Evolutionary conservation across 805 yeast species (phyloP).

Genomic region (Lipomyces lipofer): DNA sequence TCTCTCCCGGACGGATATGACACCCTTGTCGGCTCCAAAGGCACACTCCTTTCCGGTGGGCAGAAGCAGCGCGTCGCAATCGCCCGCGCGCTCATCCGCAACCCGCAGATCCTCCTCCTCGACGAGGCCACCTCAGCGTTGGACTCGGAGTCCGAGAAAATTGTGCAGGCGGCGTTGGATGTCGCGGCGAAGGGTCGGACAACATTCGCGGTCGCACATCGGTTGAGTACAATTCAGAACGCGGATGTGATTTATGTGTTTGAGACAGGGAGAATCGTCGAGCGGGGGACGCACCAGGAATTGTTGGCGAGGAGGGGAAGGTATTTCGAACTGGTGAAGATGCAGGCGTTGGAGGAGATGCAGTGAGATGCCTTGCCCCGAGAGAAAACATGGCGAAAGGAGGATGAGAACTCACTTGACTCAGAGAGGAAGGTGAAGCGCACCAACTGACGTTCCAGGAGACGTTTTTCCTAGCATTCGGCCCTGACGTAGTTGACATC

Average conservation of each 20-base stretch:
- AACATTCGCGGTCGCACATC: constrained; percentile 72
- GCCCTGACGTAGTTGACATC: too few relatives aligned
- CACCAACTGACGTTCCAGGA: too few relatives aligned
- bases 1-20: constrained; percentile 57
- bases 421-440: too few relatives aligned
- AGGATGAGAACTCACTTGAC: too few relatives aligned
- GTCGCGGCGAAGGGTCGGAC: constrained; percentile 64
- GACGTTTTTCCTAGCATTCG: too few relatives aligned
- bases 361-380: constrained; percentile 32
- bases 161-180: constrained; percentile 62
- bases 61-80: constrained; percentile 66
- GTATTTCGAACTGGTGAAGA: constrained; percentile 44
- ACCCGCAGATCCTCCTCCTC: constrained; percentile 56
- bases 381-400: too few relatives aligned
- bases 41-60: constrained; percentile 60
- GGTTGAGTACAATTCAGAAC: constrained; percentile 59
- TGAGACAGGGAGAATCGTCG: constrained; percentile 55
- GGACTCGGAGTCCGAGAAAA: constrained; percentile 62
- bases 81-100: constrained; percentile 61
- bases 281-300: constrained; percentile 50
- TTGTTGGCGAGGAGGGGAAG: constrained; percentile 43
- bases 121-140: constrained; percentile 61
- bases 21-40: constrained; percentile 50
- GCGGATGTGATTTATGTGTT: constrained; percentile 56
- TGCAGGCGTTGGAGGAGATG: constrained; percentile 48